A percentile compares a stretch with the other conserved stretches of the same genome.
phyloP scores from a whole-genome alignment of 345 rosid genomes.

The Brassica incana region DNA sequence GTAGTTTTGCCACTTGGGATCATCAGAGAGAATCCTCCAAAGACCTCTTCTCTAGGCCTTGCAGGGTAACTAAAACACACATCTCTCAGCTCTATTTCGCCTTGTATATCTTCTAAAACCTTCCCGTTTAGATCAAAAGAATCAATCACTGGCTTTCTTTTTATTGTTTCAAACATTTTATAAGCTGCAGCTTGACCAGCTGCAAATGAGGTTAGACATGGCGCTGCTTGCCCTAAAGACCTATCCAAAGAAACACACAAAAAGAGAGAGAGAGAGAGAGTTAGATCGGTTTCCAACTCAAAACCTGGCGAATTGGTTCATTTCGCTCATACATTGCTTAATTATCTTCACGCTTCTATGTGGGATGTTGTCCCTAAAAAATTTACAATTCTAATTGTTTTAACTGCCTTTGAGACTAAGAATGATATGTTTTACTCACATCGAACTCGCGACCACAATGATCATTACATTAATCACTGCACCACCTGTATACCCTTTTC shows the following conservation, averaged over 20 bases:
- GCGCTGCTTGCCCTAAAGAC: too few relatives aligned
- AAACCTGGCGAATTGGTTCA: background rate
- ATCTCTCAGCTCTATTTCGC: conserved; percentile 57
- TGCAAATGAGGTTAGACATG: too few relatives aligned
- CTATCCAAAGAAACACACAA: background rate
- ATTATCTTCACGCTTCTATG: background rate
- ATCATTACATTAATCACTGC: background rate
- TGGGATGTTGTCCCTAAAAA: background rate
- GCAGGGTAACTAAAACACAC: conserved; percentile 69
- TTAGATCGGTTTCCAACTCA: background rate
- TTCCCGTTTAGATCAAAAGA: conserved; percentile 48
- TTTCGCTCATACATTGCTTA: background rate
- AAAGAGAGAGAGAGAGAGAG: background rate
- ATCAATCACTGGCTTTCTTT: too few relatives aligned
- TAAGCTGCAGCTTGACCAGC: too few relatives aligned
- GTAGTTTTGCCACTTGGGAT: conserved; percentile 57
- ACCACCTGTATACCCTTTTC: background rate
- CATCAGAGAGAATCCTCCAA: conserved; percentile 56
- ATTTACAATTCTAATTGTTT: background rate
- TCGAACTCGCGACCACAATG: background rate
- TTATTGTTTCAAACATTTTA: too few relatives aligned
- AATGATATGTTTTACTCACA: background rate
- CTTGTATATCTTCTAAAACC: conserved; percentile 52
- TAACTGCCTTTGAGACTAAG: background rate
- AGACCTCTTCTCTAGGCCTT: conserved; percentile 60